Evolutionary conservation across 2,329 filamentous ascomycete genomes (phyloP), one percentile per base, ranked within the genome.

Genomic region (Phaeosphaeria sp.): DNA sequence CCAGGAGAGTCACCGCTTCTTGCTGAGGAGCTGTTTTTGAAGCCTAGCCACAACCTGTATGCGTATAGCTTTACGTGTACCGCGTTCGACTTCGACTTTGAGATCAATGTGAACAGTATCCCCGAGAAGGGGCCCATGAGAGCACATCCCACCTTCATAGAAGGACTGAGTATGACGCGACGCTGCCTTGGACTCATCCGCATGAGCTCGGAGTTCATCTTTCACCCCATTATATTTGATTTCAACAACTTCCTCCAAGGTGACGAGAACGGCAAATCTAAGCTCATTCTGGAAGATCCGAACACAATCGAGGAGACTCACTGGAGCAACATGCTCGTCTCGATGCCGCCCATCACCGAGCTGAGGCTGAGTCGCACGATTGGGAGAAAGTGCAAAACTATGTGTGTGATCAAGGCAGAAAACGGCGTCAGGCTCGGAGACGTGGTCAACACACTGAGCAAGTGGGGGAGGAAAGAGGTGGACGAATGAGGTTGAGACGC

Each of bases 1-100:
- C 62, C 62, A 0, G 62, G 60, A 33, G 57, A 63, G 27, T 61
- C 62, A 6, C 62, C 62, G 1, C 18, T 61, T 1, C 43, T 53
- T 11, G 42, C 51, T 20, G 51, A 53, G n/a, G 27, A 21, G 7
- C 21, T 53, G 11, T 65, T 63, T 27, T 33, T 65, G 13, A 63
- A 63, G 27, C 60, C 62, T 18, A 53, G 51, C 17, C 24, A 53
- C 20, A 53, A 53, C 21, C 51, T 53, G 4, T 42, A 53, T 18
- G 63, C 63, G 9, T 65, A 65, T 39, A 53, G 51, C 27, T 53
- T 53, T 17, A 53, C 51, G 3, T 21, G 36, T 22, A 30, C 51
- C 15, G 46, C 51, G 20, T 53, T 53, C 44, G 51, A 53, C 43
- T 53, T 53, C 20, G 51, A 53, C 43, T 47, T 53, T 22, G 51